Base-by-base conservation (phyloP, 176 grass and related monocot species). In the Canna indica region DNA sequence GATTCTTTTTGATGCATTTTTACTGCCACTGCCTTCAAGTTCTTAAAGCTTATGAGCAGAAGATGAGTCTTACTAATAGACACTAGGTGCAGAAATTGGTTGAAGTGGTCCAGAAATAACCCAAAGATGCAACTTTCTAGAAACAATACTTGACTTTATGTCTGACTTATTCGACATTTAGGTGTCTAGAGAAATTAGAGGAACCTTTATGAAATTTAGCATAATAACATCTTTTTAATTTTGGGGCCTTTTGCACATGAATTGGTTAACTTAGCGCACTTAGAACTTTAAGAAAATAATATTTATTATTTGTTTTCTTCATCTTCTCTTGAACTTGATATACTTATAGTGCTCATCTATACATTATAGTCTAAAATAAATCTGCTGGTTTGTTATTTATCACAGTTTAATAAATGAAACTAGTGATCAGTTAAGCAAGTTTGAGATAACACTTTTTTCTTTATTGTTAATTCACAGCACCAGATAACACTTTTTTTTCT, bases 401-500 rank as follows among this genome's bases (percentile, higher is more conserved):
- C 50, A 29, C 1, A 58, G 13, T 29, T 59, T 30, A 26, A 25
- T 59, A 10, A 59, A 59, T 29, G 24, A 59, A 12, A 27, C n/a
- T 29, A 62, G 17, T 32, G 29, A 12, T 66, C 8, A 1, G 20
- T 25, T 3, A 39, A 1, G 20, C 14, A 66, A 66, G 11, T 66
- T 38, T 38, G 22, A 11, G 63, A 60, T 31, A 60, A 54, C 16
- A n/a, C 22, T n/a, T 26, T 7, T n/a, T 64, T 59, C 39, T 36
- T 22, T 22, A 32, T 25, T 72, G 13, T 63, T 63, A 58, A 78
- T 83, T 77, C 70, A 25, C 68, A 99, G 86, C 85, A 39, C 61
- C 88, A 15, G 50, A 46, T 46, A 46, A 46, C 15, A 46, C 16
- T 11, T 29, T 50, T 59, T 52, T 48, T 22, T 22, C 27, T 25